Conservation (phyloP, 495 filamentous ascomycete species). For the Eremomyces bilateralis region DNA sequence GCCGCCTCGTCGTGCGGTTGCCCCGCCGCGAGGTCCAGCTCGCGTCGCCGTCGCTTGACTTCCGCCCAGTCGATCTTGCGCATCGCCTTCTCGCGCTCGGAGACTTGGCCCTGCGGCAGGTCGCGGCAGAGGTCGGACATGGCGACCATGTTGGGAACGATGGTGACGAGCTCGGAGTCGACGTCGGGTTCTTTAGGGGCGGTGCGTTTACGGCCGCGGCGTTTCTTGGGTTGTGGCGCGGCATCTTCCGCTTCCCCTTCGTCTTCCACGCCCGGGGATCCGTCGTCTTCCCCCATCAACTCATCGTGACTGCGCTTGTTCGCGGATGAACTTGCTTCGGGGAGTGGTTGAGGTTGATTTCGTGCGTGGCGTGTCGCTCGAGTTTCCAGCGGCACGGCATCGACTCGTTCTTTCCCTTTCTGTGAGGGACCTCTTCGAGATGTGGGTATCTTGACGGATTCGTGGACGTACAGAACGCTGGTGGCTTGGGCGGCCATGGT, state of each 20-base stretch:
- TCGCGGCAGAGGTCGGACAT: constrained; percentile 74
- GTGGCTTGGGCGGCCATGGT: too few species aligned
- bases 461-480: too few species aligned
- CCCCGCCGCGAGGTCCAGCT: constrained; percentile 6
- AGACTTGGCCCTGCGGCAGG: constrained; percentile 55
- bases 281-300: not conserved
- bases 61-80: constrained; percentile 31
- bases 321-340: not conserved
- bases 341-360: not conserved
- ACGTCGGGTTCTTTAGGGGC: constrained; percentile 47
- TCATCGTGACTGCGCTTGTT: not conserved
- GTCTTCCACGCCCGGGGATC: not conserved
- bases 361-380: not conserved
- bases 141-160: constrained; percentile 44
- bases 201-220: not conserved
- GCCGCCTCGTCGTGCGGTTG: not conserved
- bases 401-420: not conserved
- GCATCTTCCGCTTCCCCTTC: constrained; percentile 1
- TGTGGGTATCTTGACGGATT: too few species aligned
- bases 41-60: constrained; percentile 11
- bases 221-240: too few species aligned
- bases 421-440: too few species aligned
- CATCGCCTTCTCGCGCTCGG: constrained; percentile 41
- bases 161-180: constrained; percentile 47
- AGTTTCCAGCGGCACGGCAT: not conserved